phyloP scores from a whole-genome alignment of 352 stramenopile species.

The Plasmopara viticola region DNA sequence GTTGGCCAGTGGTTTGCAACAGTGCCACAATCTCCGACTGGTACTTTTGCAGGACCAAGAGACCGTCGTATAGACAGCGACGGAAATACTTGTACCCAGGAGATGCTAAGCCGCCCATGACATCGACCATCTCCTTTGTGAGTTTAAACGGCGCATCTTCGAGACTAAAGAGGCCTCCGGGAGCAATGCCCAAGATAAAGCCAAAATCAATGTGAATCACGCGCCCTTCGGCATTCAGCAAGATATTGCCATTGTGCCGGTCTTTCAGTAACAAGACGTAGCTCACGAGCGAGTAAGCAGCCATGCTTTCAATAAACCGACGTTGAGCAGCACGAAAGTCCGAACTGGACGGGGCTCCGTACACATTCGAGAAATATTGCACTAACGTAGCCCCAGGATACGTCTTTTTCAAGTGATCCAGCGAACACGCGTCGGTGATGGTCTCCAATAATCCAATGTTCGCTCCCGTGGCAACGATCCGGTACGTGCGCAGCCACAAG shows the following conservation, averaged over 20 bases:
- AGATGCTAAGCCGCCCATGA: constrained; percentile 90
- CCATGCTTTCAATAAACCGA: constrained; percentile 94
- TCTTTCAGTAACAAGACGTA: constrained; percentile 98
- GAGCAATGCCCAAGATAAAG: constrained; percentile 97
- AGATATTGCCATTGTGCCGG: constrained; percentile 98
- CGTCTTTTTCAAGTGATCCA: constrained; percentile 96
- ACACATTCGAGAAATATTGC: constrained; percentile 84
- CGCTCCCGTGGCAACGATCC: constrained; percentile 91
- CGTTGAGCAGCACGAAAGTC: constrained; percentile 65
- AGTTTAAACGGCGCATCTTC: constrained; percentile 99
- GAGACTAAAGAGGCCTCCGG: constrained; percentile 94
- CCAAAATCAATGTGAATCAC: constrained; percentile 99
- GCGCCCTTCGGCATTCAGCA: constrained; percentile 93
- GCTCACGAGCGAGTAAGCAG: constrained; percentile 95
- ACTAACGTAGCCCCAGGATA: constrained; percentile 81
- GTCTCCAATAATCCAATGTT: constrained; percentile 94
- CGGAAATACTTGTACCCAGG: constrained; percentile 88
- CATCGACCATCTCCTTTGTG: constrained; percentile 95
- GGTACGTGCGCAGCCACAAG: constrained; percentile 92
- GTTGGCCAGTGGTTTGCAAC: constrained; percentile 91
- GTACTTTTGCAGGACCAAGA: constrained; percentile 91
- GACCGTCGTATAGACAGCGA: constrained; percentile 89
- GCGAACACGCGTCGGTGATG: constrained; percentile 93
- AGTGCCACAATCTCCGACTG: constrained; percentile 90
- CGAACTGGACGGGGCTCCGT: constrained; percentile 34